Percentiles rank a stretch among this genome's conserved stretches.
Conservation (phyloP, 371 early-diverging fungal species). For the Mortierella sp. region DNA sequence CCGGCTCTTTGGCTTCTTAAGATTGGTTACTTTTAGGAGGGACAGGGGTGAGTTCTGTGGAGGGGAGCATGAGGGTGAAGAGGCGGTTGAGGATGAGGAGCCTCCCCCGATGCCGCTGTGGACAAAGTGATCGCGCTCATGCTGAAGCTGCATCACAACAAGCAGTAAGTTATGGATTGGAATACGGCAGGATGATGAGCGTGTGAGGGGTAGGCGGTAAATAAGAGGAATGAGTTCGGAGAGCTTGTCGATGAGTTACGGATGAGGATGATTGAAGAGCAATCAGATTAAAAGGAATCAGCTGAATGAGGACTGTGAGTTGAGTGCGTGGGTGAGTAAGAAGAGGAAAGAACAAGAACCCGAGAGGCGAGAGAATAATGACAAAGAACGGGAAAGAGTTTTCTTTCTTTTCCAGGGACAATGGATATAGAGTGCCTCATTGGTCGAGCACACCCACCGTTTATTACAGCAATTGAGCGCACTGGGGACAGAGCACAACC, state of each 20-base stretch:
- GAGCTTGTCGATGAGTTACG: too few species aligned
- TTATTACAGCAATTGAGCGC: constrained; percentile 23
- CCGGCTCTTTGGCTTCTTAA: constrained; percentile 26
- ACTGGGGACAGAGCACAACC: constrained; percentile 31
- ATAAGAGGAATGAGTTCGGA: too few species aligned
- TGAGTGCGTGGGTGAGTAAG: too few species aligned
- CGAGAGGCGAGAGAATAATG: neutral
- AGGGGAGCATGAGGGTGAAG: constrained; percentile 43
- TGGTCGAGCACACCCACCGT: neutral
- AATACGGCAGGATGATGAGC: too few species aligned
- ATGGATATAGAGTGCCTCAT: neutral
- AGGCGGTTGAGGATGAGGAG: constrained; percentile 33
- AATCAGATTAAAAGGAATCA: too few species aligned
- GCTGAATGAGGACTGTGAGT: too few species aligned
- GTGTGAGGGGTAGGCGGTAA: too few species aligned
- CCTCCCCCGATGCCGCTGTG: constrained; percentile 51
- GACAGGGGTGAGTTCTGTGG: constrained; percentile 30
- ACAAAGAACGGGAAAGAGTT: too few species aligned
- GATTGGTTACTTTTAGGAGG: constrained; percentile 26
- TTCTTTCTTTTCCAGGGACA: neutral
- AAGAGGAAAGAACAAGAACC: neutral
- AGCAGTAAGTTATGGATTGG: too few species aligned
- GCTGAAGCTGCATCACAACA: constrained; percentile 48
- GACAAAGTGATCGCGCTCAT: constrained; percentile 51
- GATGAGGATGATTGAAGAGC: too few species aligned